These are phyloP conservation scores for Colletotrichum truncatum DNA, from an alignment of 2,329 filamentous ascomycete genomes.

Conservation along the genomic window DNA sequence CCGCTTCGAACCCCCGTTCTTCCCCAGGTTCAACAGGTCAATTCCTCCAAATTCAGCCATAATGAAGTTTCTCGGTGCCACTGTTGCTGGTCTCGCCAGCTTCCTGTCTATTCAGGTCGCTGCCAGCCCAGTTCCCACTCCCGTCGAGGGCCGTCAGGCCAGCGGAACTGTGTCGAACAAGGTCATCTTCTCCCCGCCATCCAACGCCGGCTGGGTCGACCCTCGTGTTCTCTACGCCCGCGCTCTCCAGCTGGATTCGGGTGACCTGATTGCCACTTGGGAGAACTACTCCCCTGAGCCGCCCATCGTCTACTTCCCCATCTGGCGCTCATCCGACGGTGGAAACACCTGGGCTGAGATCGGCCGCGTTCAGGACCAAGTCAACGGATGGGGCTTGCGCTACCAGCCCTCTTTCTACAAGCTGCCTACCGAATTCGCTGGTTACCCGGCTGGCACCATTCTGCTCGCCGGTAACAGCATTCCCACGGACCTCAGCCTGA, in stretches of 20 bases:
- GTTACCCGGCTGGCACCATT: conserved; percentile 70
- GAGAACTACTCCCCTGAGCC: conserved; percentile 67
- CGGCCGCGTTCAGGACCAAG: conserved; percentile 69
- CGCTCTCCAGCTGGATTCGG: conserved; percentile 51
- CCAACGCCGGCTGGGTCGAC: conserved; percentile 50
- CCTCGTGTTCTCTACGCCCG: conserved; percentile 55
- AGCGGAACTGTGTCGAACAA: conserved; percentile 35
- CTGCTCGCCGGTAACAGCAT: conserved; percentile 70
- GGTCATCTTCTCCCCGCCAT: conserved; percentile 51
- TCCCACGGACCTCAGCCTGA: conserved; percentile 66
- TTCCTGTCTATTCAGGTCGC: conserved; percentile 14
- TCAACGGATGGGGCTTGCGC: conserved; percentile 71
- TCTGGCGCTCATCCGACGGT: conserved; percentile 60
- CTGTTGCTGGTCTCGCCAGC: conserved; percentile 18
- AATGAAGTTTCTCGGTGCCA: conserved; percentile 23
- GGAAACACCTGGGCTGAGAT: conserved; percentile 71
- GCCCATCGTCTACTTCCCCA: conserved; percentile 63
- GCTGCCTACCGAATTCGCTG: conserved; percentile 65
- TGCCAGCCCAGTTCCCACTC: conserved; percentile 20
- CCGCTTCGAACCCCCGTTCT: not conserved
- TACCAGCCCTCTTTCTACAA: conserved; percentile 77
- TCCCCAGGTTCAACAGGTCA: not conserved
- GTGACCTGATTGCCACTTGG: conserved; percentile 61
- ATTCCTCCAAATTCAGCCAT: not conserved
- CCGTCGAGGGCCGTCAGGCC: conserved; percentile 24